These are phyloP conservation scores for Cucurbita ficifolia DNA, from an alignment of 306 rosid species.

Conservation along the genomic window DNA sequence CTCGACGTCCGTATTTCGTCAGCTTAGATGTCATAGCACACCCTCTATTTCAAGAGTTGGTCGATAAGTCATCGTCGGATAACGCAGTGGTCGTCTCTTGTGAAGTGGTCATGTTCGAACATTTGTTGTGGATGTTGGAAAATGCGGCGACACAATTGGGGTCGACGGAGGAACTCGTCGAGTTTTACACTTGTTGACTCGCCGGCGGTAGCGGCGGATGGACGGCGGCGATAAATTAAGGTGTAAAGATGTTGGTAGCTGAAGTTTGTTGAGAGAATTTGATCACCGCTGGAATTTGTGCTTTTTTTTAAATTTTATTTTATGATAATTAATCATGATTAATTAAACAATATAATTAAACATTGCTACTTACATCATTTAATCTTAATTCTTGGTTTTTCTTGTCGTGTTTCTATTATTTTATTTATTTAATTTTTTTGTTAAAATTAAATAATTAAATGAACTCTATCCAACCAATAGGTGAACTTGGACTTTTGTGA, in stretches of 20 bases:
- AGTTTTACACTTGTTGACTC: slow-evolving; percentile 55
- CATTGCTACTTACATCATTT: not conserved
- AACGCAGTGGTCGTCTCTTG: slow-evolving; percentile 36
- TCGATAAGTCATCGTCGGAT: slow-evolving; percentile 26
- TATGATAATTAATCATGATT: not conserved
- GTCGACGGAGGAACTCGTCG: slow-evolving; percentile 71
- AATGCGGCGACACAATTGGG: slow-evolving; percentile 48
- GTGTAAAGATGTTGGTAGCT: slow-evolving; percentile 3
- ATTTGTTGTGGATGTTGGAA: slow-evolving; percentile 84
- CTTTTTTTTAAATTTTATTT: not conserved
- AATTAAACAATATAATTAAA: not conserved
- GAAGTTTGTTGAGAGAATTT: not conserved
- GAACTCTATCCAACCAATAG: not conserved
- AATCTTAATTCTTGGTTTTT: not conserved
- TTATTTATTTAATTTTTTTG: not conserved
- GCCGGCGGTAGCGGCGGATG: not conserved
- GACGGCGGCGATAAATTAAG: not conserved
- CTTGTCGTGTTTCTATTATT: not conserved
- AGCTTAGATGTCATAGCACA: slow-evolving; percentile 44
- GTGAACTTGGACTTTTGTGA: not conserved
- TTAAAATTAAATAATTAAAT: not conserved
- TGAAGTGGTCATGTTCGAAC: slow-evolving; percentile 92
- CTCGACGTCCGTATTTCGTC: slow-evolving; percentile 51
- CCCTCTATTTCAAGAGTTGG: slow-evolving; percentile 67
- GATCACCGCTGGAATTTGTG: not conserved